These are phyloP conservation scores for Hanseniaspora singularis DNA, from an alignment of 805 yeast genomes.

Conservation along the genomic window DNA sequence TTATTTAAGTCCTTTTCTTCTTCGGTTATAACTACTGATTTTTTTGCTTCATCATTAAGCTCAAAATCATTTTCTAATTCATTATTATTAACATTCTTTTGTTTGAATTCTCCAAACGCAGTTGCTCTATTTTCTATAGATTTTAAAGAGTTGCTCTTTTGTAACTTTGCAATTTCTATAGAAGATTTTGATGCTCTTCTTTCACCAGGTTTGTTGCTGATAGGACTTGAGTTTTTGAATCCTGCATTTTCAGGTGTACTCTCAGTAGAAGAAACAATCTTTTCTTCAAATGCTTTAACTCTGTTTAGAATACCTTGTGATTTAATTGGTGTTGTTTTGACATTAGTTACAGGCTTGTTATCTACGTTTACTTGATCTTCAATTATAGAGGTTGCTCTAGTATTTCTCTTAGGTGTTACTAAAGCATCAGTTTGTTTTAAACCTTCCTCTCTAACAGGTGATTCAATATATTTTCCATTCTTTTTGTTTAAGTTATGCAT, in stretches of 20 bases:
- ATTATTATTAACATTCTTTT: neutral
- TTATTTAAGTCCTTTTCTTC: slow-evolving; percentile 84
- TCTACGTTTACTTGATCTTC: neutral
- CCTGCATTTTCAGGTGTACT: neutral
- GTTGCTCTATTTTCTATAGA: slow-evolving; percentile 7
- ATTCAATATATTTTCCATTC: slow-evolving; percentile 7
- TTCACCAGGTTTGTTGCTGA: neutral
- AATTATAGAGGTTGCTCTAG: neutral
- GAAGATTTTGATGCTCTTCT: neutral
- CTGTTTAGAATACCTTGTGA: slow-evolving; percentile 9
- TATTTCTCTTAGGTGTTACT: neutral
- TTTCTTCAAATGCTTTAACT: slow-evolving; percentile 13
- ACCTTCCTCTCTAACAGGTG: slow-evolving; percentile 1
- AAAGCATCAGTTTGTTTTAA: neutral
- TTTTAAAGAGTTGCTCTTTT: slow-evolving; percentile 11
- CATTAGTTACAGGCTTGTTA: neutral
- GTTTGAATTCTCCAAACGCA: slow-evolving; percentile 8
- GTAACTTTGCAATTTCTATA: slow-evolving; percentile 4
- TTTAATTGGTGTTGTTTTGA: neutral
- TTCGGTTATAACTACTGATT: no score
- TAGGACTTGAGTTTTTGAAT: neutral
- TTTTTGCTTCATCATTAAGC: no score
- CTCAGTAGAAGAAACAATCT: neutral
- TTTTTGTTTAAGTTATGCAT: neutral
- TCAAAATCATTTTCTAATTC: slow-evolving; percentile 1